These are phyloP conservation scores for Stagonosporopsis tanaceti DNA, from an alignment of 2,329 filamentous ascomycete genomes.

Conservation along the genomic window DNA sequence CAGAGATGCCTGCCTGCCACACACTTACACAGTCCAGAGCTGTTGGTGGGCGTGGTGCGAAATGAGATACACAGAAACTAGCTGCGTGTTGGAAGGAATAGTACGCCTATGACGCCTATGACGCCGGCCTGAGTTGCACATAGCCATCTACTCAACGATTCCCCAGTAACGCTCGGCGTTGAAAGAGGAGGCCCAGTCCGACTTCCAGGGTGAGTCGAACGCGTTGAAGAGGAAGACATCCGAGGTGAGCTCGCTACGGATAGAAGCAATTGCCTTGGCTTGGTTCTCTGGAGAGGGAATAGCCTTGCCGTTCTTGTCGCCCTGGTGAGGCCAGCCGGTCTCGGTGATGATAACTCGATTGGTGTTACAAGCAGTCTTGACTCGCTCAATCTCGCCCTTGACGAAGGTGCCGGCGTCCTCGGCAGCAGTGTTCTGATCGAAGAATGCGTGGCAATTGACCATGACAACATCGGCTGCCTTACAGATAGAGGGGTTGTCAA, in stretches of 20 bases:
- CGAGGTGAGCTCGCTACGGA: slow-evolving; percentile 66
- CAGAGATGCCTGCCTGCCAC: slow-evolving; percentile 33
- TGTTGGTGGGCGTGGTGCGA: slow-evolving; percentile 23
- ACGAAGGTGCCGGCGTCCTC: slow-evolving; percentile 73
- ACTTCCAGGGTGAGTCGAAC: slow-evolving; percentile 84
- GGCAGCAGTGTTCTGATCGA: slow-evolving; percentile 70
- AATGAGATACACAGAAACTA: slow-evolving; percentile 24
- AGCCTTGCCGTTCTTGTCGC: slow-evolving; percentile 70
- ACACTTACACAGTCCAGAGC: slow-evolving; percentile 25
- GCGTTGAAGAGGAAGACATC: slow-evolving; percentile 78
- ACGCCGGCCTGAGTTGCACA: background rate
- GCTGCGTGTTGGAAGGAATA: slow-evolving; percentile 14
- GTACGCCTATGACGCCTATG: background rate
- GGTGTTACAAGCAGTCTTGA: slow-evolving; percentile 57
- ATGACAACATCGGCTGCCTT: slow-evolving; percentile 78
- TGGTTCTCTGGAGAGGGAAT: slow-evolving; percentile 75
- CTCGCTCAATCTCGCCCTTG: slow-evolving; percentile 59
- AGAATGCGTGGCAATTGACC: slow-evolving; percentile 85
- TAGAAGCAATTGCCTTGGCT: slow-evolving; percentile 67
- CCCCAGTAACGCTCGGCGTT: slow-evolving; percentile 82
- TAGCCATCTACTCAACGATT: slow-evolving; percentile 27
- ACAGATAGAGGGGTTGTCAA: slow-evolving; percentile 74
- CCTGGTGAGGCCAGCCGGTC: slow-evolving; percentile 82
- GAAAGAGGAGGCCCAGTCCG: slow-evolving; percentile 67
- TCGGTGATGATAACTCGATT: slow-evolving; percentile 80